Base-by-base conservation (phyloP, 192 early-diverging fungal species). In the Entomortierella lignicola region DNA sequence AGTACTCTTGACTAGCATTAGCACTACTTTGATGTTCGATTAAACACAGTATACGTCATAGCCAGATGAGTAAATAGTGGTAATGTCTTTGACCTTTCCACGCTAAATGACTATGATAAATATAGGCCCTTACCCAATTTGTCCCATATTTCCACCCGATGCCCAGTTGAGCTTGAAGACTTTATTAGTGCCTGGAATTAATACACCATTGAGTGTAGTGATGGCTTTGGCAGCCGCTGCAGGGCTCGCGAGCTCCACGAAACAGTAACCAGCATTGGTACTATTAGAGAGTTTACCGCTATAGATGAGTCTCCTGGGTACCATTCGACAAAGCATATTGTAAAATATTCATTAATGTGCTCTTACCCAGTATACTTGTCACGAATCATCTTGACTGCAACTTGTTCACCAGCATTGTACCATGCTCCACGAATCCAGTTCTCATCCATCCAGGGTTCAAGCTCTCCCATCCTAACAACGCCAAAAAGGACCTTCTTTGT, bases 401-500 rank as follows among this genome's bases (percentile, higher is more conserved):
- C 96, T 43, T 87, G 75, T 77, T 98, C 94, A 30, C 95, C 95
- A 51, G 94, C 68, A 55, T 81, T 82, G 31, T 90, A 94, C 96
- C 96, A 99, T 21, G 95, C 70, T 70, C 92, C 88, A 18, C 92
- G 85, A 59, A 99, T 91, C 82, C 90, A 96, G 53, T 89, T 92
- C 66, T 99, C 96, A 72, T 97, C 96, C 98, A 98, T 98, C 96
- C 98, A 98, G 13, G 94, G 89, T 70, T 99, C 98, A 29, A 99
- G 89, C 59, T 98, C 96, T 53, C 95, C 95, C 95, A 96, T 96
- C 94, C 95, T 89, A 83, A 13, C 10, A 60, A 69, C 18, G 26
- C 23, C 34, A 39, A 64, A 30, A 8, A 62, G 12, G 6, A 25
- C 41, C 48, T 30, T 30, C 21, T 51, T 29, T 37, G 30, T 37